These are phyloP conservation scores for Ascochyta fabae DNA, from an alignment of 2,329 filamentous ascomycete species.

Conservation along the genomic window DNA sequence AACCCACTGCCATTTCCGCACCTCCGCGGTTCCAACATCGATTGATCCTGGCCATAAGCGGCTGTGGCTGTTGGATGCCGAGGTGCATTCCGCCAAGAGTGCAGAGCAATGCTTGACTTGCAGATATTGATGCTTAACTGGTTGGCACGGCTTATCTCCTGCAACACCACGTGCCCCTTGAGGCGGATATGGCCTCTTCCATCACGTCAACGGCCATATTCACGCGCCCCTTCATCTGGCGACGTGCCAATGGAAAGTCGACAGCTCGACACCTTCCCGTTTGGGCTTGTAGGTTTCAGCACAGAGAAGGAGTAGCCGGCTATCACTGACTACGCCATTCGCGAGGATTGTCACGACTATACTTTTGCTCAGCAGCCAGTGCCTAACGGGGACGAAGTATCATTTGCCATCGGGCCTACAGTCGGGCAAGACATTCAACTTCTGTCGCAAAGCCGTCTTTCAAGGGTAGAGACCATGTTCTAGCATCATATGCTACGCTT, in stretches of 20 bases:
- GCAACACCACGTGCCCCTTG: slow-evolving; percentile 17
- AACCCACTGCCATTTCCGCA: slow-evolving; percentile 13
- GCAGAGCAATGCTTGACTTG: slow-evolving; percentile 34
- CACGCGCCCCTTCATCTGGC: slow-evolving; percentile 14
- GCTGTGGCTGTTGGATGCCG: slow-evolving; percentile 29
- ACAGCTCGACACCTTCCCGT: slow-evolving; percentile 12
- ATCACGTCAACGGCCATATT: slow-evolving; percentile 9
- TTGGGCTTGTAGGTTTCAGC: slow-evolving; percentile 2
- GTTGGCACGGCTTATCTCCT: slow-evolving; percentile 22
- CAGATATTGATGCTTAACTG: slow-evolving; percentile 32
- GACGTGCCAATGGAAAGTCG: slow-evolving; percentile 11
- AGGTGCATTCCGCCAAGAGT: slow-evolving; percentile 34
- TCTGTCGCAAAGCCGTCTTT: slow-evolving; percentile 13
- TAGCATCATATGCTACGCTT: slow-evolving; percentile 12
- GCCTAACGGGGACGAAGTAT: slow-evolving; percentile 2
- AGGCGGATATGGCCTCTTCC: slow-evolving; percentile 2
- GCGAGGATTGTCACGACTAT: slow-evolving; percentile 12
- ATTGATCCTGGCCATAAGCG: slow-evolving; percentile 20
- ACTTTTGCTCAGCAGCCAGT: slow-evolving; percentile 3
- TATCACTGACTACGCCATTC: slow-evolving; percentile 10
- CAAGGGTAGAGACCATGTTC: slow-evolving; percentile 8
- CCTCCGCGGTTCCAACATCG: neutral
- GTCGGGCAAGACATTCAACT: slow-evolving; percentile 17
- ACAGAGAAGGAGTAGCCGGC: slow-evolving; percentile 8
- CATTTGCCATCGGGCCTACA: slow-evolving; percentile 10